A percentile compares a stretch with the other conserved stretches of the same genome.
These are phyloP conservation scores for Murraya koenigii DNA, from an alignment of 345 rosid species.

Conservation along the genomic window DNA sequence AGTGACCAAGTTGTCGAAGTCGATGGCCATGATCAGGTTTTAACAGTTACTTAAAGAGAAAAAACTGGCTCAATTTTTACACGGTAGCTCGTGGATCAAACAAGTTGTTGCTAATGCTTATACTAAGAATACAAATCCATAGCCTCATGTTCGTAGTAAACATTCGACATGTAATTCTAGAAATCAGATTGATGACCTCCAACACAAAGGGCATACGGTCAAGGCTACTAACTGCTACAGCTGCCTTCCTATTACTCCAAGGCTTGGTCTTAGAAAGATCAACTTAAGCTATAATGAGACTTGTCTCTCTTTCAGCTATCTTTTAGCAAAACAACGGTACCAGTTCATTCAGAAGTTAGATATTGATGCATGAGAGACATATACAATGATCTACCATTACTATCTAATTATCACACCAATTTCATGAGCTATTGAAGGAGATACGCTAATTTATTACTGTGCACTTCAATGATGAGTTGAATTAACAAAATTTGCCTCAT, in stretches of 20 bases:
- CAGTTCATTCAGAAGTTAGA: background rate
- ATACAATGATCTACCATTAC: background rate
- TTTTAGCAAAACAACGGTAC: background rate
- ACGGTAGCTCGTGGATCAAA: slow-evolving; percentile 9
- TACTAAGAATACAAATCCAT: background rate
- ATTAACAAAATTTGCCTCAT: slow-evolving; percentile 12
- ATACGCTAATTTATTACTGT: background rate
- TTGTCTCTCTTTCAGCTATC: background rate
- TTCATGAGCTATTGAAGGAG: background rate
- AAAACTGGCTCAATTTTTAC: slow-evolving; percentile 12
- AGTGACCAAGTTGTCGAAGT: slow-evolving; percentile 1
- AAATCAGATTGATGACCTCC: background rate
- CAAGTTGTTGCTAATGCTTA: background rate
- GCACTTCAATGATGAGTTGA: background rate
- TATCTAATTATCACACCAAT: background rate
- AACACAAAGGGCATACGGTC: background rate
- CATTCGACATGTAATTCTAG: background rate
- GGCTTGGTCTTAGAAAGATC: background rate
- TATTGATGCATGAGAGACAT: background rate
- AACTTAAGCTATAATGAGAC: no score
- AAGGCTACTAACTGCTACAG: background rate
- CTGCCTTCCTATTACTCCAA: background rate
- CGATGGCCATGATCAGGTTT: background rate
- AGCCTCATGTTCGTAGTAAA: background rate
- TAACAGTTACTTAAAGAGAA: background rate